Base-by-base conservation (phyloP, 306 rosid species). In the Cajanus cajan region DNA sequence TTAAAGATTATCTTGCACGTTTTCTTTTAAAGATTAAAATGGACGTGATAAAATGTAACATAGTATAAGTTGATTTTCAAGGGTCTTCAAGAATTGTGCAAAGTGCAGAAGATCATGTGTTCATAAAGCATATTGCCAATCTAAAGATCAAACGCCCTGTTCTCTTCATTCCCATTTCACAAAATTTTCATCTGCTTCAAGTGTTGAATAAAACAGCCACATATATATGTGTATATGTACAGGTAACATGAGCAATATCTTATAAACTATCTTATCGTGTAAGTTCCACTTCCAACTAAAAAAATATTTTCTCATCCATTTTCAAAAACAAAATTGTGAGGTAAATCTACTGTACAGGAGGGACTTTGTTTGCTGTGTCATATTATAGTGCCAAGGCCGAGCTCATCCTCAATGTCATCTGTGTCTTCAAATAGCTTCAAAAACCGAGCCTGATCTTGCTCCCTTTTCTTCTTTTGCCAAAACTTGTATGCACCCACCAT, bases 371-470 rank as follows among this genome's bases (percentile, higher is more conserved):
- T 18, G 76, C 55, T 67, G 80, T 90, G 80, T 90, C 91, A 91
- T 57, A 88, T 44, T 15, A 90, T 77, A 77, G 58, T 86, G 72
- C 83, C 93, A 54, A 95, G 91, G 67, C 88, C 93, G 44, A 95
- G 85, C 84, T 91, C 99, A 80, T 95, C 98, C 54, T 95, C 99
- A 25, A 93, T 80, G 72, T 93, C 98, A 70, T 95, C 98, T 22
- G 85, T 95, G 0, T 93, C 99, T 78, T 95, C 97, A 86, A 95
- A 95, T 58, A 95, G 86, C 88, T 93, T 93, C 59, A 93, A 39
- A 80, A 95, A 95, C 82, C 98, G 87, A 83, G 97, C 96, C 77
- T 95, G 99, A 77, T 95, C 99, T 44, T 90, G 91, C 76, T 88
- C 64, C 63, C 99, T 91, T 82, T 82, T 90, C 89, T 65, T 91